phyloP scores from a whole-genome alignment of 1,139 yeast genomes.

The Pichia terricola region DNA sequence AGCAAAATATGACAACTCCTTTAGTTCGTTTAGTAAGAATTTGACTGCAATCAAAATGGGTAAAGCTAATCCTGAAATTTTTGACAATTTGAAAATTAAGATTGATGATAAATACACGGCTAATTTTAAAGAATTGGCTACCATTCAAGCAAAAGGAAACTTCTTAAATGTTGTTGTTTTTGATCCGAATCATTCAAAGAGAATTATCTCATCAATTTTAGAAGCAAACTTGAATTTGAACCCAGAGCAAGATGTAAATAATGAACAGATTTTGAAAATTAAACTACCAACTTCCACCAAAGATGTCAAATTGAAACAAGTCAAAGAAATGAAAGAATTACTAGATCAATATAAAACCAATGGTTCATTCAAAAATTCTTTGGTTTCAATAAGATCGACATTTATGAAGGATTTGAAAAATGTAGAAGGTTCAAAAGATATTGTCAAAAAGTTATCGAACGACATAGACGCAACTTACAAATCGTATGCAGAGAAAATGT shows the following conservation, averaged over 20 bases:
- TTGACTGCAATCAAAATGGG: conserved; percentile 61
- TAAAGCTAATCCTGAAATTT: conserved; percentile 53
- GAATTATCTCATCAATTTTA: conserved; percentile 59
- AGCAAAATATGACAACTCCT: conserved; percentile 36
- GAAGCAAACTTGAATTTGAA: conserved; percentile 64
- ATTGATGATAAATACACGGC: conserved; percentile 35
- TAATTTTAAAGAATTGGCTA: conserved; percentile 59
- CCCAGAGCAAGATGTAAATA: conserved; percentile 66
- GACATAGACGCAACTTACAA: conserved; percentile 65
- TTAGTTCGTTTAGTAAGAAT: conserved; percentile 45
- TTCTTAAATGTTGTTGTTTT: conserved; percentile 62
- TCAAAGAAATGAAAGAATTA: conserved; percentile 50
- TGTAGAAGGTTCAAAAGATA: conserved; percentile 46
- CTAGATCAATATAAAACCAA: conserved; percentile 59
- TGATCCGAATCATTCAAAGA: conserved; percentile 66
- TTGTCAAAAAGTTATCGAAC: conserved; percentile 40
- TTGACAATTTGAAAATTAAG: conserved; percentile 50
- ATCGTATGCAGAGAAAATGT: conserved; percentile 47
- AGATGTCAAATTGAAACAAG: conserved; percentile 44
- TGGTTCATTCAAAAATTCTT: conserved; percentile 37
- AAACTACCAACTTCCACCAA: conserved; percentile 69
- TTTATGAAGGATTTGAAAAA: conserved; percentile 50
- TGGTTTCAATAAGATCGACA: conserved; percentile 54
- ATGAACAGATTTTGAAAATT: conserved; percentile 64
- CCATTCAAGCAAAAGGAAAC: conserved; percentile 64